Evolutionary conservation across 345 rosid genomes (phyloP), one percentile per base, ranked within the genome.

Genomic region (Euphorbia peplus): DNA sequence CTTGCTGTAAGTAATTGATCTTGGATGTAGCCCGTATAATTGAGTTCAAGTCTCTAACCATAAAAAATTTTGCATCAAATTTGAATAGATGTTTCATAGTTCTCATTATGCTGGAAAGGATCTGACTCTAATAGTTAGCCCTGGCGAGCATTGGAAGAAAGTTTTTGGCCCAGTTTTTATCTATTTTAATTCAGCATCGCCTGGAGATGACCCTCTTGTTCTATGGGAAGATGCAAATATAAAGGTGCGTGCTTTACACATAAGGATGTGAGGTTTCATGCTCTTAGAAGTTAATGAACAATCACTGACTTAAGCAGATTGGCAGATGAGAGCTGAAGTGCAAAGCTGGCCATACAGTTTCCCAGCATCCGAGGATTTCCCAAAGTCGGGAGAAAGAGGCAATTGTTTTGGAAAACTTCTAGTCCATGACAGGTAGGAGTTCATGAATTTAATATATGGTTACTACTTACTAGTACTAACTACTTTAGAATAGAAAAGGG

Each of bases 201-300:
- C 72, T 69, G 88, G 89, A 73, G 76, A 88, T 57, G 90, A 95
- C 60, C 87, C 90, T 12, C 76, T 70, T 67, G 87, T 82, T 75
- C 83, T 95, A 28, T 95, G 99, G 99, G 90, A 91, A 73, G 98
- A 91, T 80, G 99, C 98, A 63, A 88, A 90, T 74, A 74, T 76
- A 51, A 85, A 91, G 96, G 98, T 93, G 73, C 62, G 13, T 30
- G 50, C 12, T 7, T 13, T 12, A 12, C 13, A 3, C 12, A 13
- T 39, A 16, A 48, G 4, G 48, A 39, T 48, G 11, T 64, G 26
- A 70, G 30, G 60, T 4, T 59, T 57, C 21, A 42, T 68, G 71
- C 50, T 61, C 19, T 67, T 60, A 37, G 46, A 22, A 48, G 41
- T 60, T 35, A 12, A 60, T 63, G 72, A 70, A 26, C 25, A 22